Base-by-base conservation (phyloP, 345 rosid species). In the Excoecaria cochinchinensis region DNA sequence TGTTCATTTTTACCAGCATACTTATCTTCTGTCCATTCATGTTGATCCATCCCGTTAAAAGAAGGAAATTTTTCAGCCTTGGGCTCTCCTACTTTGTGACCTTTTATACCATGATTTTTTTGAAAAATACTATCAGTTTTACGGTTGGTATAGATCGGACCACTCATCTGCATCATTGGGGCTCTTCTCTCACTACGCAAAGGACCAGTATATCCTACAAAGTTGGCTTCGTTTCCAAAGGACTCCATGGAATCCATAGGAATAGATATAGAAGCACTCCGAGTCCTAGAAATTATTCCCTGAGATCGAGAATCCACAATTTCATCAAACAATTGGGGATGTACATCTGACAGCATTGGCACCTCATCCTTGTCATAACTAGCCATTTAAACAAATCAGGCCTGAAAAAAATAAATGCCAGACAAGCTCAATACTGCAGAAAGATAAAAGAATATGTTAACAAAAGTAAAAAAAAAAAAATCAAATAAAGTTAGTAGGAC, bases 151-250 rank as follows among this genome's bases (percentile, higher is more conserved):
- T 80, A 82, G 36, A 91, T 69, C 39, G 99, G 95, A 55, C 92
- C 99, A 52, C 97, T 95, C 90, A 87, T 86, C 72, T 87, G 97
- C 8, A 74, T 55, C 53, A 81, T 73, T 38, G 91, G 83, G 48
- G 80, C 79, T 72, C 79, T 87, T 80, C 89, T 90, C 77, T 76
- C 90, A 71, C 86, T 87, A 22, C 93, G 89, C 62, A 95, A 77
- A 64, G 97, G 99, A 79, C 99, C 97, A 59, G 97, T 92, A 83
- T 78, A 87, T 60, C 97, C 92, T 14, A 81, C 91, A 76, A 80
- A 76, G 67, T 80, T 80, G 78, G 70, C 61, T 40, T 77, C 84
- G 72, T 14, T 82, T 59, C 78, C 92, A 79, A 75, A 82, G 53
- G 91, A 80, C 55, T 90, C 95, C 58, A 69, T 21, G 74, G 84